These are phyloP conservation scores for Mrakiaceae sp. DNA, from an alignment of 1,284 basidiomycete genomes.

Conservation along the genomic window DNA sequence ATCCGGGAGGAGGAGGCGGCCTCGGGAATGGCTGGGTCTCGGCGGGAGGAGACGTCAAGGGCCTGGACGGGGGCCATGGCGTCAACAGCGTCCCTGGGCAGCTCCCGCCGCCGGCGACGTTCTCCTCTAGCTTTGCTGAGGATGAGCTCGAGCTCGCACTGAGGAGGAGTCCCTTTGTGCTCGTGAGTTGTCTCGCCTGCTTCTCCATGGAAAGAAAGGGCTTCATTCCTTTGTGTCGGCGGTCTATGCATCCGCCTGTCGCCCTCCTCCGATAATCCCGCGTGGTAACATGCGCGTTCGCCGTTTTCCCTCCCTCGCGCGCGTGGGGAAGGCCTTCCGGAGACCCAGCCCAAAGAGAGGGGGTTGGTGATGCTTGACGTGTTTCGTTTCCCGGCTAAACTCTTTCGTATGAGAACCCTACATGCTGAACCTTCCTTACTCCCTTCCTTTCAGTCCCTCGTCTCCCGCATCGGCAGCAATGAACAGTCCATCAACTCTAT, in stretches of 20 bases:
- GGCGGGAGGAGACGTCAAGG: not conserved
- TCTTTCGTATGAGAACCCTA: too few species aligned
- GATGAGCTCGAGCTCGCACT: constrained; percentile 1
- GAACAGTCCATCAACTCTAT: constrained; percentile 6
- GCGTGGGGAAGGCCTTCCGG: too few species aligned
- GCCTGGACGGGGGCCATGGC: too few species aligned
- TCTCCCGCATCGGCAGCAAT: not conserved
- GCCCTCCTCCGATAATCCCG: not conserved
- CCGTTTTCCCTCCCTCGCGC: too few species aligned
- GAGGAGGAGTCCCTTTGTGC: not conserved
- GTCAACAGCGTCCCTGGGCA: too few species aligned
- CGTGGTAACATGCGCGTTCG: too few species aligned
- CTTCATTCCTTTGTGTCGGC: too few species aligned
- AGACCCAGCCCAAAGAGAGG: too few species aligned
- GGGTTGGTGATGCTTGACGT: not conserved
- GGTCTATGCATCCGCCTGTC: not conserved
- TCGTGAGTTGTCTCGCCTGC: not conserved
- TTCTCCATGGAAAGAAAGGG: too few species aligned
- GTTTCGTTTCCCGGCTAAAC: not conserved
- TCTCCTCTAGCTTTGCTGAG: not conserved
- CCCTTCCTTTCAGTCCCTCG: not conserved
- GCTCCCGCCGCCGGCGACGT: too few species aligned
- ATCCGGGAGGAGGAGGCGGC: too few species aligned
- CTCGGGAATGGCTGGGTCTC: too few species aligned
- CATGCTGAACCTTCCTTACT: not conserved